phyloP scores from a whole-genome alignment of 306 rosid species.

The Boehmeria nivea region DNA sequence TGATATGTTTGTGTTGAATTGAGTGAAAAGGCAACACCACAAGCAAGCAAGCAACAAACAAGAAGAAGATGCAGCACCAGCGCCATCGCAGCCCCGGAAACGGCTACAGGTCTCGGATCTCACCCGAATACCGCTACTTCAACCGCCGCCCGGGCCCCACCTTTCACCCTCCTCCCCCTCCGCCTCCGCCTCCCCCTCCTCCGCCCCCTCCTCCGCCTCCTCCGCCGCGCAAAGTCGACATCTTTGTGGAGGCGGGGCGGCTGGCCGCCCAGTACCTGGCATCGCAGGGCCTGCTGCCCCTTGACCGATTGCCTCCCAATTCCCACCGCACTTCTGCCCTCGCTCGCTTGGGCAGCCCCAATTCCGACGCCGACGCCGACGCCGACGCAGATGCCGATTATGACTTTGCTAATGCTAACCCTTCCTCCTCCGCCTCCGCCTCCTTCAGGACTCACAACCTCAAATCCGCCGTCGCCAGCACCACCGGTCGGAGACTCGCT shows the following conservation, averaged over 20 bases:
- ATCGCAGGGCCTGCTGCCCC: constrained; percentile 72
- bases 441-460: neutral
- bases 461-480: neutral
- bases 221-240: constrained; percentile 34
- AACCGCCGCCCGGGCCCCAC: constrained; percentile 27
- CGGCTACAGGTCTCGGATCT: constrained; percentile 54
- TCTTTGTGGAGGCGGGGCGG: constrained; percentile 87
- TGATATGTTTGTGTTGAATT: too few species aligned
- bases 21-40: too few species aligned
- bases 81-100: constrained; percentile 55
- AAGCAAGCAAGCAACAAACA: too few species aligned
- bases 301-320: constrained; percentile 26
- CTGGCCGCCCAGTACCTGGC: constrained; percentile 89
- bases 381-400: constrained; percentile 26
- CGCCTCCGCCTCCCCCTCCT: constrained; percentile 9
- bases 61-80: constrained; percentile 23
- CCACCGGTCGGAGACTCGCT: neutral
- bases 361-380: constrained; percentile 34
- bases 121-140: constrained; percentile 27
- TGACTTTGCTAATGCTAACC: constrained; percentile 27
- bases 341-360: constrained; percentile 54
- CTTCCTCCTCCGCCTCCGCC: neutral
- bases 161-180: too few species aligned
- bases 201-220: constrained; percentile 25
- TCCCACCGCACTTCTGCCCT: constrained; percentile 55